phyloP scores from a whole-genome alignment of 495 filamentous ascomycete species.

The Tuber aestivum region DNA sequence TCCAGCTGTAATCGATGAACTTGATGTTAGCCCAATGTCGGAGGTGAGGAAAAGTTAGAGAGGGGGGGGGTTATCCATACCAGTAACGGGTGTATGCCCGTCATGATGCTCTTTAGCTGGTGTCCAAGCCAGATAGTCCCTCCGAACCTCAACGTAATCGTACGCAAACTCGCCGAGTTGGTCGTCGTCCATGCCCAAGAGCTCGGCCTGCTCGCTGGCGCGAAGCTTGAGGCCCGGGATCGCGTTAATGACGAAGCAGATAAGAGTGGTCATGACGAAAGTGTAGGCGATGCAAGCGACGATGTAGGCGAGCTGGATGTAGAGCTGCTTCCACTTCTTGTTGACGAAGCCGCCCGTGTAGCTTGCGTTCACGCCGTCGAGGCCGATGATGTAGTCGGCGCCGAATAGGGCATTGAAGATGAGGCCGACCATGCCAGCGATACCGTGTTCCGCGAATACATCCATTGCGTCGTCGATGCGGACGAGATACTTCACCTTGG shows the following conservation, averaged over 20 bases:
- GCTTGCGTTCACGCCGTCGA: constrained; percentile 86
- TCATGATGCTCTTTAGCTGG: constrained; percentile 68
- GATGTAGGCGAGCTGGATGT: constrained; percentile 88
- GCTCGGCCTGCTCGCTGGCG: constrained; percentile 90
- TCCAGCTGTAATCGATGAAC: constrained; percentile 31
- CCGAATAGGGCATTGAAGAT: constrained; percentile 90
- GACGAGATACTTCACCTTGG: constrained; percentile 96
- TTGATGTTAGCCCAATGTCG: background rate
- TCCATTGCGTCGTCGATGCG: constrained; percentile 95
- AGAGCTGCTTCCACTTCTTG: constrained; percentile 82
- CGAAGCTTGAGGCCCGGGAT: constrained; percentile 87
- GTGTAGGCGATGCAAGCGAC: constrained; percentile 66
- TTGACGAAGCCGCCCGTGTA: constrained; percentile 74
- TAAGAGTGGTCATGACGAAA: constrained; percentile 75
- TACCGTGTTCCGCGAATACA: constrained; percentile 94
- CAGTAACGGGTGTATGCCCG: constrained; percentile 51
- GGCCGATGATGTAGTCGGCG: constrained; percentile 80
- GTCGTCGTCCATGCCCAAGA: constrained; percentile 98
- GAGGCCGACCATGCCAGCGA: constrained; percentile 88
- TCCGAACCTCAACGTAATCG: constrained; percentile 96
- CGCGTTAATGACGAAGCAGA: constrained; percentile 78
- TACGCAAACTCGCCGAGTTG: constrained; percentile 98
- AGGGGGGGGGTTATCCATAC: background rate
- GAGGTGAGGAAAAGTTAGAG: background rate
- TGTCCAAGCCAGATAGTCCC: constrained; percentile 96